These are phyloP conservation scores for Actinomortierella ambigua DNA, from an alignment of 371 early-diverging fungal genomes.

Conservation along the genomic window DNA sequence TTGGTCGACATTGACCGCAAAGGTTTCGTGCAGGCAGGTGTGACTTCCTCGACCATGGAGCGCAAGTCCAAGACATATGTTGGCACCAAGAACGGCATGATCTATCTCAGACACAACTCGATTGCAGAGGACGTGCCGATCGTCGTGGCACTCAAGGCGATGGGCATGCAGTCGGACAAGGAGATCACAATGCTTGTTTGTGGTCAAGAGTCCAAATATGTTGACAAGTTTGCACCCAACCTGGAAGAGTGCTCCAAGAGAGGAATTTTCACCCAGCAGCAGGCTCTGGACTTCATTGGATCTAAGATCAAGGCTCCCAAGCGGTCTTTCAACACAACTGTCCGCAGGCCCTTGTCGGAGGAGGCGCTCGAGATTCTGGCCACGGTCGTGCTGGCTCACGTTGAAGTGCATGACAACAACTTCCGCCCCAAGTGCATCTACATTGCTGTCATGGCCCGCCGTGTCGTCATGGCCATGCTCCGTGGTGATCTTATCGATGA, in stretches of 20 bases:
- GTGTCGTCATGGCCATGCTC: conserved; percentile 88
- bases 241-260: conserved; percentile 87
- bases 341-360: conserved; percentile 73
- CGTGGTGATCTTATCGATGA: conserved; percentile 93
- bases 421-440: conserved; percentile 96
- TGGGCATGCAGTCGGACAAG: conserved; percentile 96
- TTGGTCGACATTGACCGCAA: conserved; percentile 95
- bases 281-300: conserved; percentile 94
- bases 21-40: conserved; percentile 84
- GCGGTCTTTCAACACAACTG: conserved; percentile 53
- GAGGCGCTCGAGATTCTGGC: conserved; percentile 94
- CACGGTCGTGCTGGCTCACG: conserved; percentile 94
- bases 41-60: conserved; percentile 94
- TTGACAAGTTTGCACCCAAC: conserved; percentile 88
- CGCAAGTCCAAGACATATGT: conserved; percentile 98
- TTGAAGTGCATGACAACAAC: conserved; percentile 90
- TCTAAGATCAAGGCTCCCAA: conserved; percentile 75
- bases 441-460: conserved; percentile 97
- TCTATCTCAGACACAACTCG: conserved; percentile 96
- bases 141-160: conserved; percentile 80
- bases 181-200: conserved; percentile 96
- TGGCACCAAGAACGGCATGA: conserved; percentile 76
- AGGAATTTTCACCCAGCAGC: conserved; percentile 86
- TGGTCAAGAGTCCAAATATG: conserved; percentile 81
- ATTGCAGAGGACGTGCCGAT: conserved; percentile 95